Conservation (phyloP, 139 green algal species). For the Micractinium conductrix region DNA sequence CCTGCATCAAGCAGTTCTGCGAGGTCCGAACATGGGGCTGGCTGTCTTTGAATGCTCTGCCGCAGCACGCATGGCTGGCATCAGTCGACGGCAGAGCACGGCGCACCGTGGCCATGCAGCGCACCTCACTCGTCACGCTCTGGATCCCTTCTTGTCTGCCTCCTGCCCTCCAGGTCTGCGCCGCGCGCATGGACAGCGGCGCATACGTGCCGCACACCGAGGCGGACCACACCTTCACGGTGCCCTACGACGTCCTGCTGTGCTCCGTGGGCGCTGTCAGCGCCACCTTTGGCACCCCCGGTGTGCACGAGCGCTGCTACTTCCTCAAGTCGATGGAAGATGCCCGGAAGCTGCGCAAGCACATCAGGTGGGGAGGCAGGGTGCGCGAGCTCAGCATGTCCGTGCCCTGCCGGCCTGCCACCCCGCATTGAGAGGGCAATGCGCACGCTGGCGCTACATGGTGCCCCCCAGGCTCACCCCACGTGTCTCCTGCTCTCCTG, state of each 20-base stretch:
- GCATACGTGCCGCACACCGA: too few species aligned
- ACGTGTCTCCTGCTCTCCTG: background rate
- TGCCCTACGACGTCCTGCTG: background rate
- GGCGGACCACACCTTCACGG: constrained; percentile 6
- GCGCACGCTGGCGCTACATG: background rate
- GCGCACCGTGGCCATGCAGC: too few species aligned
- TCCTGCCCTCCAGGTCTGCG: background rate
- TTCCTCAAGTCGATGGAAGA: constrained; percentile 68
- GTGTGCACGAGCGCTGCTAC: constrained; percentile 65
- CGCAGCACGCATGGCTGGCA: too few species aligned
- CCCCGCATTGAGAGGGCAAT: too few species aligned
- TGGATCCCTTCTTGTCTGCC: too few species aligned
- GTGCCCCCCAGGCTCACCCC: background rate
- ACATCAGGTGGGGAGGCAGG: constrained; percentile 27
- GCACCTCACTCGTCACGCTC: too few species aligned
- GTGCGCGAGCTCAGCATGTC: background rate
- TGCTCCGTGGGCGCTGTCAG: constrained; percentile 43
- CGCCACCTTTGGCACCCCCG: constrained; percentile 68
- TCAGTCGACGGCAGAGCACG: too few species aligned
- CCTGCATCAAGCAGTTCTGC: constrained; percentile 4
- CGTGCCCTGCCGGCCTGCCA: background rate
- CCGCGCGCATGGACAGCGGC: background rate
- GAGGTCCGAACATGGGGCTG: background rate
- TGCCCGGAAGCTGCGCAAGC: constrained; percentile 43
- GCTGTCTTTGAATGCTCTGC: too few species aligned